phyloP scores from a whole-genome alignment of 805 yeast genomes.

The Monosporozyma siamensis region DNA sequence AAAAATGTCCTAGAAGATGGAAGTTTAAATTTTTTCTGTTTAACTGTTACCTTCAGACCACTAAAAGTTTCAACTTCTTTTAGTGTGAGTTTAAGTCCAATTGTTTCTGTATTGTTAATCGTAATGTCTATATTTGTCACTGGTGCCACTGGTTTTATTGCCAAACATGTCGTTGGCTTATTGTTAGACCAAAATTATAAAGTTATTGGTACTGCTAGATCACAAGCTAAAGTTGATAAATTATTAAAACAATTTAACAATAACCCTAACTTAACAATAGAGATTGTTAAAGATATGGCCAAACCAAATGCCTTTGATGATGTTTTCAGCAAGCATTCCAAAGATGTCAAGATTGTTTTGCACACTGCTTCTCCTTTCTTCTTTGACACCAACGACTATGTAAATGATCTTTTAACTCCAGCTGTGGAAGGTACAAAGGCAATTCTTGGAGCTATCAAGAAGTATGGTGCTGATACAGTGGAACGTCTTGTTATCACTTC shows the following conservation, averaged over 20 bases:
- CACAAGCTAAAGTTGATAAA: constrained; percentile 35
- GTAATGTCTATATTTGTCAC: no score
- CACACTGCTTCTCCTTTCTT: constrained; percentile 57
- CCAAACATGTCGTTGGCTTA: no score
- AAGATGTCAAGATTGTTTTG: constrained; percentile 43
- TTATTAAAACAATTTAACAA: constrained; percentile 26
- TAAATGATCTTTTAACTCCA: no score
- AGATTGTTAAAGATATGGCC: constrained; percentile 31
- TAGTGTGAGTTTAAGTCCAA: no score
- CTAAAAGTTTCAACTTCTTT: no score
- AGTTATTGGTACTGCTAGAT: constrained; percentile 46
- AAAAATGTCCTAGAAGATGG: no score
- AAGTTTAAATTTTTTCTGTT: no score
- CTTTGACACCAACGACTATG: constrained; percentile 35
- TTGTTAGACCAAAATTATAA: constrained; percentile 31
- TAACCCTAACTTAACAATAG: constrained; percentile 22
- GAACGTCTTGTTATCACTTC: constrained; percentile 45
- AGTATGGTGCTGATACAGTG: constrained; percentile 33
- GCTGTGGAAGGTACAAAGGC: constrained; percentile 43
- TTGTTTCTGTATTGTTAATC: no score
- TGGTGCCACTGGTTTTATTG: no score
- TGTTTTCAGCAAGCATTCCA: constrained; percentile 34
- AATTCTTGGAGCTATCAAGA: constrained; percentile 40
- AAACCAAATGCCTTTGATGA: constrained; percentile 37
- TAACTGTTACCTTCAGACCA: no score